Base-by-base conservation (phyloP, 1,284 basidiomycete genomes). In the Puccinia horiana region DNA sequence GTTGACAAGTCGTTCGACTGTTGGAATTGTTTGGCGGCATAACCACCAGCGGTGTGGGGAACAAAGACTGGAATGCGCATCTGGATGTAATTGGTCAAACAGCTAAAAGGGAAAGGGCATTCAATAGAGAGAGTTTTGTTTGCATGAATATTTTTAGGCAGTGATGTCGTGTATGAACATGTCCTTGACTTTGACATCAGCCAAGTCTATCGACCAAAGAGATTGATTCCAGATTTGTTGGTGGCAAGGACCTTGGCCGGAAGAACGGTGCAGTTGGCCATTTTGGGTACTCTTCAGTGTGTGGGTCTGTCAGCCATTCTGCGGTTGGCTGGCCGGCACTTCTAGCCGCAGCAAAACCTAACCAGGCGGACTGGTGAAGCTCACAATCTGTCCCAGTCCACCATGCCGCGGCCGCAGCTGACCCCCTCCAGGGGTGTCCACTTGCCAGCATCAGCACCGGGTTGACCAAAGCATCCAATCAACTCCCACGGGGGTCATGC, bases 21-120 rank as follows among this genome's bases (percentile, higher is more conserved):
- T 91, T 96, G 97, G 93, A 99, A 99, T 89, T 98, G 95, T 91
- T 98, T 98, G 91, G 95, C 95, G 88, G 96, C 94, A 89, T 98
- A 99, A 89, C 97, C 95, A 85, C 97, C 97, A 85, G 96, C 96
- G 84, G 97, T 99, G 91, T 99, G 96, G 84, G 96, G 87, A 47
- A 72, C 77, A 90, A 95, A 98, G 88, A 98, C 96, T 83, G 96
- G 93, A 88, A 98, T 96, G 88, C 95, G 95, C 89, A 97, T 93
- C 90, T 98, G 96, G 89, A 99, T 96, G 92, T 99, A 99, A 90
- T 99, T 97, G 84, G 93, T 93, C 86, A 98, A 89, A 84, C 96
- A 98, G 89, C 77, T 79, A 42, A 20, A 73, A 32, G 44, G 18
- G 26, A 2, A 47, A 47, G 23, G 20, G 32, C 20, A 5, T 23